Evolutionary conservation across 129 eudicot species (phyloP), one percentile per base, ranked within the genome.

Genomic region (Tanacetum coccineum): DNA sequence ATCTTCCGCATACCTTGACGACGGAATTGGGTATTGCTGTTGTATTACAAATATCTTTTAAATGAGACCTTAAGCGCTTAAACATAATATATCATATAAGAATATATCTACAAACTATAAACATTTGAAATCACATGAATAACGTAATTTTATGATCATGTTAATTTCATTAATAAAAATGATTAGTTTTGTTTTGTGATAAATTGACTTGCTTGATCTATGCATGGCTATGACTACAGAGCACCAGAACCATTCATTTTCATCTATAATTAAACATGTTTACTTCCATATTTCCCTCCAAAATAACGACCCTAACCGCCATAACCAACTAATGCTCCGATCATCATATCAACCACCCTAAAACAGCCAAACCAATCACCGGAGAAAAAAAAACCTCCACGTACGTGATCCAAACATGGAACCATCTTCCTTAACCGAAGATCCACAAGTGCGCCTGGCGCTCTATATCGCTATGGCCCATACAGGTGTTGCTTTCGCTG

Each of bases 391-490:
- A n/a, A n/a, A n/a, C n/a, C 67, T 0, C 28, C 56, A 32, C 36
- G n/a, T 48, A 1, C 73, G 50, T 30, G 17, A 54, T 4, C 53
- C 62, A 20, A 28, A 48, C 32, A 75, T 75, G 69, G 74, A 66
- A 20, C 28, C 47, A 7, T 51, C 79, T 13, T 75, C 91, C 40
- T 65, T 85, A 54, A 78, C 86, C 57, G 76, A 63, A 21, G 95
- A 91, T 58, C 87, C 94, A 1, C 98, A 91, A 80, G 84, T 85
- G 26, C 81, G 88, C 18, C 72, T 87, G 6, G 94, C 98, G 4
- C 78, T 91, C 59, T 91, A 85, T 78, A 91, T 91, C 59, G 88
- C 96, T 67, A 87, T 87, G 94, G 98, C 98, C 17, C 98, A 91
- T 40, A 91, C 87, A 0, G 90, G 87, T 20, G 81, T 91, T 28